Base-by-base conservation (phyloP, 2,329 filamentous ascomycete species). In the Phaeosphaeria sp. region DNA sequence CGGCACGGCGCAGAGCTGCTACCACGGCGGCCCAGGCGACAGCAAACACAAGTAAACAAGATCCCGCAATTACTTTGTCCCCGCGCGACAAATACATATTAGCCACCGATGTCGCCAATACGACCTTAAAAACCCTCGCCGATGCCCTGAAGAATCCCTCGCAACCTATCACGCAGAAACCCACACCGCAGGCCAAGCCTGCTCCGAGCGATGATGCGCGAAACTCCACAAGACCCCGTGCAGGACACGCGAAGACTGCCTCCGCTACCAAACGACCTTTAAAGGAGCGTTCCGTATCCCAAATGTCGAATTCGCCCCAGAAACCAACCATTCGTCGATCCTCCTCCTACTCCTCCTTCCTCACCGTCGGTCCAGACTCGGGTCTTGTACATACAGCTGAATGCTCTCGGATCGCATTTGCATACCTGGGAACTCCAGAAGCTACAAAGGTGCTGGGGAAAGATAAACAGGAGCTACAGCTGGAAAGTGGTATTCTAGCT, bases 71-170 rank as follows among this genome's bases (percentile, higher is more conserved):
- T 13, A 47, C 56, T n/a, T 74, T 89, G 27, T 78, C 83, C 4
- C 72, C 81, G 5, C 86, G 84, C 65, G 89, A 92, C 56, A 87
- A 84, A 73, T 87, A 87, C 50, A 81, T 85, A 46, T 78, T 93
- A 36, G 90, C 90, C 13, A 92, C 90, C 0, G 86, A 92, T 60
- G 82, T 92, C 36, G 86, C 92, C 67, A 94, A 93, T 72, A 80
- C 82, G 6, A 83, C 88, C 1, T 81, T 93, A 41, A 92, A 90
- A 68, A 82, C 85, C 10, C 82, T 94, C 3, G 83, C 84, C n/a
- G 87, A 90, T 55, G 87, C 87, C 0, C 81, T 87, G 20, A 92
- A 88, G 71, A 75, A 79, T 1, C 60, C 77, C 1, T 72, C 65
- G 9, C 58, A 60, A 23, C 36, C 49, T 7, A 54, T 60, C 51